phyloP scores from a whole-genome alignment of 1,284 basidiomycete genomes.

The Stereum hirsutum region DNA sequence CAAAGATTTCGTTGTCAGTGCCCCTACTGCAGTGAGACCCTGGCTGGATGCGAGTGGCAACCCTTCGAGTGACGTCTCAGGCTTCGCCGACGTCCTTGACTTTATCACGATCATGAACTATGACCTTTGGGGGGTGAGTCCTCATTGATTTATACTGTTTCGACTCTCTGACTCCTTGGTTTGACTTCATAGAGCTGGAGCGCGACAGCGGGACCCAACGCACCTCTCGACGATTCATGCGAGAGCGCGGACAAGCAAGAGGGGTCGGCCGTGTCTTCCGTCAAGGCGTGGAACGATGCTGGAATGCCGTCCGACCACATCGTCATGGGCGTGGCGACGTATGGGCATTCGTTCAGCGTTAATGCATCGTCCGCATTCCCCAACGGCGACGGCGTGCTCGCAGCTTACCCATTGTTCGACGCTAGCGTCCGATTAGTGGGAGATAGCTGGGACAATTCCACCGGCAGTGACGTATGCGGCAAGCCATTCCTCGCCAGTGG shows the following conservation, averaged over 20 bases:
- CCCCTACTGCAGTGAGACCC: slow-evolving; percentile 57
- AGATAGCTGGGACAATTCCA: slow-evolving; percentile 39
- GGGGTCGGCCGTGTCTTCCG: slow-evolving; percentile 66
- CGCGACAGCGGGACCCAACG: slow-evolving; percentile 56
- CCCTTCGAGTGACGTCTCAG: slow-evolving; percentile 53
- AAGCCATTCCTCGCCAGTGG: slow-evolving; percentile 31
- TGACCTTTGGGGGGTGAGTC: slow-evolving; percentile 64
- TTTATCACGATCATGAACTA: slow-evolving; percentile 83
- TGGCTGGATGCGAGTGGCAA: slow-evolving; percentile 48
- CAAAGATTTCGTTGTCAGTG: slow-evolving; percentile 55
- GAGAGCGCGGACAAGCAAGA: slow-evolving; percentile 42
- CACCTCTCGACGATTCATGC: slow-evolving; percentile 73
- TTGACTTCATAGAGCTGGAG: slow-evolving; percentile 29
- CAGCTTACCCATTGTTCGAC: slow-evolving; percentile 37
- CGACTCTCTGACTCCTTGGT: too few species aligned
- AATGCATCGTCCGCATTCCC: slow-evolving; percentile 23
- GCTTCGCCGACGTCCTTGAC: slow-evolving; percentile 62
- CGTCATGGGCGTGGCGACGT: slow-evolving; percentile 70
- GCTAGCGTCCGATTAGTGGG: slow-evolving; percentile 31
- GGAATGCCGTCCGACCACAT: slow-evolving; percentile 69
- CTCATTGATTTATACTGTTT: too few species aligned
- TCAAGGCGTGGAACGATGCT: slow-evolving; percentile 64
- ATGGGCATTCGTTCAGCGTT: slow-evolving; percentile 52
- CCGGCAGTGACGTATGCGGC: slow-evolving; percentile 42
- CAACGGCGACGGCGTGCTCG: slow-evolving; percentile 19